Conservation (phyloP, 2,329 filamentous ascomycete species). For the Aspergillus hortae region DNA sequence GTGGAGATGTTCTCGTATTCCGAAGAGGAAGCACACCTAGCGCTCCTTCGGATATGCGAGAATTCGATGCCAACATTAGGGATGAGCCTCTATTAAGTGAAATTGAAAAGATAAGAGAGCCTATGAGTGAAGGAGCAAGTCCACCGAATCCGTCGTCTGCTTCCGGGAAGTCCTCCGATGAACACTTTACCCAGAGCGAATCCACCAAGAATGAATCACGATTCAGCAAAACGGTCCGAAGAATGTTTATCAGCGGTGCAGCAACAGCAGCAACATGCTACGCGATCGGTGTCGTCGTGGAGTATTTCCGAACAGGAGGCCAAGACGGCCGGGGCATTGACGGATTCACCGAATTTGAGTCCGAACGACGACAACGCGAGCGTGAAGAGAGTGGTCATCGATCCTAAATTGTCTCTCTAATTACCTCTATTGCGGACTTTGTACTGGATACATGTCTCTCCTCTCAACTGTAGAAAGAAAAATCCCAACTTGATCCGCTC, state of each 20-base stretch:
- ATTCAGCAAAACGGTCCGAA: conserved; percentile 22
- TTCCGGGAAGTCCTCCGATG: neutral
- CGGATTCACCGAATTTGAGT: conserved; percentile 38
- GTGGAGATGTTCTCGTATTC: conserved; percentile 41
- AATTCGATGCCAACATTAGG: neutral
- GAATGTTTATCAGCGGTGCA: conserved; percentile 33
- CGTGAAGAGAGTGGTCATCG: neutral
- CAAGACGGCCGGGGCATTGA: conserved; percentile 35
- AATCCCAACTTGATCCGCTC: neutral
- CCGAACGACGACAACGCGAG: conserved; percentile 28
- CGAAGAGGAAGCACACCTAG: conserved; percentile 14
- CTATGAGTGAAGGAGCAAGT: neutral
- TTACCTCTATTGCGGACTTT: neutral
- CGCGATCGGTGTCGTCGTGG: conserved; percentile 37
- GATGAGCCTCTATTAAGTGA: conserved; percentile 3
- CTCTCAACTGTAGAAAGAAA: neutral
- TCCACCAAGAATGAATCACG: conserved; percentile 13
- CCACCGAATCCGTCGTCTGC: neutral
- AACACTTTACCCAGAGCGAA: conserved; percentile 3
- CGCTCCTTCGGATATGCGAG: neutral
- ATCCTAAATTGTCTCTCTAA: neutral
- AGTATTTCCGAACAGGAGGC: conserved; percentile 42
- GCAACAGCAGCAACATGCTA: conserved; percentile 39
- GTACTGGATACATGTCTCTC: neutral
- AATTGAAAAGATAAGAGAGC: neutral